Evolutionary conservation across 768 basidiomycete genomes (phyloP).

Genomic region (Mycena olivaceomarginata): DNA sequence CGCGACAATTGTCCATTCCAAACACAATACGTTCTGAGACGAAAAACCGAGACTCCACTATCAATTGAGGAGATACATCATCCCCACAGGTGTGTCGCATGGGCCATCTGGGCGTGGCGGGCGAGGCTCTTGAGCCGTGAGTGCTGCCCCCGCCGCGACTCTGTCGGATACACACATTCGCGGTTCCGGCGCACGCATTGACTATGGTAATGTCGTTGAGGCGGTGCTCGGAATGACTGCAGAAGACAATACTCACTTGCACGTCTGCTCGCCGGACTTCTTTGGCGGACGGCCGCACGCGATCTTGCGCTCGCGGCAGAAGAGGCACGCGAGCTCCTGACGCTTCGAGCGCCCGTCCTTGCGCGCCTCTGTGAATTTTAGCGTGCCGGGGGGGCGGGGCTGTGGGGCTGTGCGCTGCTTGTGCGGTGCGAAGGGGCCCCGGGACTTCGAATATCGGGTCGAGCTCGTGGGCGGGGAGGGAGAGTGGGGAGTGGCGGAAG

Average conservation of each 20-base stretch:
- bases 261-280: not conserved
- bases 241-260: constrained; percentile 19
- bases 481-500: not conserved
- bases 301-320: constrained; percentile 31
- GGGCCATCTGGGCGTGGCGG: not conserved
- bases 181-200: constrained; percentile 14
- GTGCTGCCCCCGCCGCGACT: constrained; percentile 30
- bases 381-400: not conserved
- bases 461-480: not conserved
- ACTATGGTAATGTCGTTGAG: not conserved
- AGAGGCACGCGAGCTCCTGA: constrained; percentile 26
- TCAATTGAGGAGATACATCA: constrained; percentile 8
- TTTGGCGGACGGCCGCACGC: constrained; percentile 10
- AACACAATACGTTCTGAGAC: too few relatives aligned
- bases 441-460: not conserved
- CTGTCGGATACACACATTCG: constrained; percentile 18
- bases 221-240: too few relatives aligned
- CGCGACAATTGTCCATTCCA: too few relatives aligned
- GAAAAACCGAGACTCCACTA: too few relatives aligned
- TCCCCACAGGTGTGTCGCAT: constrained; percentile 1
- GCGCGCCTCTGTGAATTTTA: constrained; percentile 29
- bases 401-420: not conserved
- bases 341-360: constrained; percentile 23
- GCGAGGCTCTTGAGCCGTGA: constrained; percentile 36
- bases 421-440: not conserved